These are phyloP conservation scores for Populus pruinosa DNA, from an alignment of 345 rosid genomes.

Conservation along the genomic window DNA sequence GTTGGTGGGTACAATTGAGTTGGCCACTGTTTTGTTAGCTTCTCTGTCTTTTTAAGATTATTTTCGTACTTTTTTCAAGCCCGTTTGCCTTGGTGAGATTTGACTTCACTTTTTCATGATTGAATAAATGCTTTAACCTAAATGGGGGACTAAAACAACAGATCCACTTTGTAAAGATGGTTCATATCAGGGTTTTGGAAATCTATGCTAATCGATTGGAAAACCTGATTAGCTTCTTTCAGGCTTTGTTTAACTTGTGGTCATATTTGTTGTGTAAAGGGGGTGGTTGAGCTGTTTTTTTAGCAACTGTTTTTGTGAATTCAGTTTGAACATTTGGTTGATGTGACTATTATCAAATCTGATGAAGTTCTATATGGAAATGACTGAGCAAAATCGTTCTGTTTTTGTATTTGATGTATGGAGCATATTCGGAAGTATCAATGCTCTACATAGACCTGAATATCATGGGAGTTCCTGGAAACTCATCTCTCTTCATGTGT, in stretches of 20 bases:
- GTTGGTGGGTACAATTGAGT: background rate
- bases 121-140: slow-evolving; percentile 2
- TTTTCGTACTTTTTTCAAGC: background rate
- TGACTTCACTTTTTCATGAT: background rate
- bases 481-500: background rate
- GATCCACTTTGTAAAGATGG: background rate
- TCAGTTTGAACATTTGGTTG: background rate
- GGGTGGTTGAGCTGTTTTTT: background rate
- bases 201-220: background rate
- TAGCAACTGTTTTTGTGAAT: background rate
- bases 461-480: background rate
- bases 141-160: slow-evolving; percentile 1
- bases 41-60: background rate
- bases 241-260: background rate
- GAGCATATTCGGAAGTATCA: background rate
- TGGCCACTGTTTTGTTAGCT: background rate
- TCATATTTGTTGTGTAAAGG: background rate
- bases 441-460: background rate
- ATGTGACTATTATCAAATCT: background rate
- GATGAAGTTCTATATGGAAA: background rate
- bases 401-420: background rate
- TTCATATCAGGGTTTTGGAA: background rate
- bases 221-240: background rate
- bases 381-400: background rate
- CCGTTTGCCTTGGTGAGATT: background rate